Conservation (phyloP, 1,139 yeast genomes). For the Yamadazyma atlantica region DNA sequence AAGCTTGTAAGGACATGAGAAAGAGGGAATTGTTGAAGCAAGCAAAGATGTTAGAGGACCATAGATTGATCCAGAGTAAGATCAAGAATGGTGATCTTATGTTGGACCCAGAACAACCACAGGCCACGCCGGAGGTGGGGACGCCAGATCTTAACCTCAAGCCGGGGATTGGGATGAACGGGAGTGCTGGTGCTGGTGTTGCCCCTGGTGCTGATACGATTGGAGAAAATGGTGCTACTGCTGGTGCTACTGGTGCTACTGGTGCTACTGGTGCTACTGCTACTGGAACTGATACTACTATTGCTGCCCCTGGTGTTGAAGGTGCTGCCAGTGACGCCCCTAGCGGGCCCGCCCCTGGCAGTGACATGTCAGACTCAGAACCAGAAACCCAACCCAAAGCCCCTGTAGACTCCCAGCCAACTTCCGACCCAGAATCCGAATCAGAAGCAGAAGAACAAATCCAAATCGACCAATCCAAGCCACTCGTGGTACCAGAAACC, state of each 20-base stretch:
- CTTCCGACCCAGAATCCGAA: slow-evolving; percentile 20
- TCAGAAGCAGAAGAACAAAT: slow-evolving; percentile 26
- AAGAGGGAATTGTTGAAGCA: slow-evolving; percentile 65
- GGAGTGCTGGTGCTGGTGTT: no score
- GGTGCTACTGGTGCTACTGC: background rate
- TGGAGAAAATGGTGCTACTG: no score
- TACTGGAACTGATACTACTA: background rate
- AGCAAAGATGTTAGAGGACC: slow-evolving; percentile 43
- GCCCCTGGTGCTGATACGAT: no score
- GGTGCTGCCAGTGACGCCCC: no score
- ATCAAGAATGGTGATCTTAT: slow-evolving; percentile 6
- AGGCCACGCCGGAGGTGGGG: background rate
- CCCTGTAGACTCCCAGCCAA: slow-evolving; percentile 16
- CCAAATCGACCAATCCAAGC: slow-evolving; percentile 17
- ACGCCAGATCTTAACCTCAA: slow-evolving; percentile 1
- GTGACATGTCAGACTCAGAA: slow-evolving; percentile 1
- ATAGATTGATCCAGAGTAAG: slow-evolving; percentile 25
- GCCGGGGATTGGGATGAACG: slow-evolving; percentile 1
- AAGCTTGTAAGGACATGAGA: slow-evolving; percentile 74
- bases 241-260: background rate
- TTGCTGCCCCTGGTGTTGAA: no score
- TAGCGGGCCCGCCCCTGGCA: no score
- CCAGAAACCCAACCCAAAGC: slow-evolving; percentile 1
- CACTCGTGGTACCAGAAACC: slow-evolving; percentile 16
- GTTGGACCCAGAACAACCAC: slow-evolving; percentile 2